Percentiles rank a stretch among this genome's conserved stretches.
phyloP scores from a whole-genome alignment of 768 basidiomycete species.

The Grammothele lineata region DNA sequence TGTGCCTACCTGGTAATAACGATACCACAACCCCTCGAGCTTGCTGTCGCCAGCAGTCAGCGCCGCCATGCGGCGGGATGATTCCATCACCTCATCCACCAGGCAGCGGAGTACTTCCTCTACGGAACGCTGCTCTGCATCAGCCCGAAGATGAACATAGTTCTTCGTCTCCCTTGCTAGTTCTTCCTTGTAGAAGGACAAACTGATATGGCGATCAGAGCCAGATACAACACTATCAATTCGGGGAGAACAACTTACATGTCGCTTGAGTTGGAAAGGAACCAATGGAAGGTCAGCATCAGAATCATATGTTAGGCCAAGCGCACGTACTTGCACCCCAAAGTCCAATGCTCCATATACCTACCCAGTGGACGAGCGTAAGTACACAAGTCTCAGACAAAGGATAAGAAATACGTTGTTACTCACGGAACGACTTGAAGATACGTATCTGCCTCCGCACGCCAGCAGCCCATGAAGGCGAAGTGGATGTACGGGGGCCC shows the following conservation, averaged over 20 bases:
- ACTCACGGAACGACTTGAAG: slow-evolving; percentile 34
- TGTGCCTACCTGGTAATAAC: too few relatives aligned
- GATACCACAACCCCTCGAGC: too few relatives aligned
- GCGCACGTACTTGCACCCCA: not conserved
- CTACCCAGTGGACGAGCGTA: not conserved
- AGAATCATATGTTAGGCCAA: not conserved
- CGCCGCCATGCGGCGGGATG: too few relatives aligned
- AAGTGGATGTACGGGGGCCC: slow-evolving; percentile 33
- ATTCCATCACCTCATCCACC: too few relatives aligned
- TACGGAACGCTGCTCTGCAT: too few relatives aligned
- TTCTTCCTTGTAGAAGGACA: slow-evolving; percentile 19
- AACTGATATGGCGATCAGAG: not conserved
- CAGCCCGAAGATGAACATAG: slow-evolving; percentile 14
- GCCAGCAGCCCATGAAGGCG: slow-evolving; percentile 27
- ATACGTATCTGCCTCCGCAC: slow-evolving; percentile 25
- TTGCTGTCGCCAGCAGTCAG: too few relatives aligned
- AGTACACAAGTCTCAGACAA: not conserved
- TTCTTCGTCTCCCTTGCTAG: slow-evolving; percentile 13
- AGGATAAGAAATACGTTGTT: not conserved
- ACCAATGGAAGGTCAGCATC: not conserved
- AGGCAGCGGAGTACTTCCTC: too few relatives aligned
- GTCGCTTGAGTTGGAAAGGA: slow-evolving; percentile 1
- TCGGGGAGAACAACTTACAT: slow-evolving; percentile 9
- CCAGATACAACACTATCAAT: not conserved
- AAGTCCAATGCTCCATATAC: not conserved